A percentile compares a stretch with the other conserved stretches of the same genome.
These are phyloP conservation scores for Candida sp. DNA, from an alignment of 1,139 yeast genomes.

Conservation along the genomic window DNA sequence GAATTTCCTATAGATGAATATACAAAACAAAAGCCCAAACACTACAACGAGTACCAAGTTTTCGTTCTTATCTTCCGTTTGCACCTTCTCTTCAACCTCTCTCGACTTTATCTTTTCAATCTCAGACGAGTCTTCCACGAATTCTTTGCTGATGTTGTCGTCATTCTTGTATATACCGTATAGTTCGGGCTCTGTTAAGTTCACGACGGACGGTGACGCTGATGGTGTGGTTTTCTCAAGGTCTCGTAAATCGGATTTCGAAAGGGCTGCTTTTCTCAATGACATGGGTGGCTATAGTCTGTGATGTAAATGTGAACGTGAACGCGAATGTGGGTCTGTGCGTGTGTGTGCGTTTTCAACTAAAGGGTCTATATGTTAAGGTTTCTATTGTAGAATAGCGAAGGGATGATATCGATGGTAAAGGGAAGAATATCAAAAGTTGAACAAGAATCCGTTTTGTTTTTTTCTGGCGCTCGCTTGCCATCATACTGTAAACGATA, in stretches of 20 bases:
- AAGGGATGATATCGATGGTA: background rate
- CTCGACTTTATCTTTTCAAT: slow-evolving; percentile 8
- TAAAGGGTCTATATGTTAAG: background rate
- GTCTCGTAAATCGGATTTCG: background rate
- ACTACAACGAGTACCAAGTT: background rate
- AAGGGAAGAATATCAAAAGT: background rate
- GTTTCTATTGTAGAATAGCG: background rate
- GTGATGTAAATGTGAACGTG: too few relatives aligned
- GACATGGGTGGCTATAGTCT: background rate
- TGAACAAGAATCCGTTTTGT: background rate
- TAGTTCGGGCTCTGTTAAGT: slow-evolving; percentile 53
- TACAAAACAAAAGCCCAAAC: slow-evolving; percentile 1
- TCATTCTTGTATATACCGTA: slow-evolving; percentile 52
- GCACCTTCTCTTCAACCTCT: background rate
- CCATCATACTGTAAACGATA: too few relatives aligned
- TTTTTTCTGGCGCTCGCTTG: background rate
- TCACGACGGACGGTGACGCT: slow-evolving; percentile 25
- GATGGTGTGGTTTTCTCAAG: background rate
- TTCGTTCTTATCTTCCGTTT: background rate
- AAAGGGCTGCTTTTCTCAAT: slow-evolving; percentile 1
- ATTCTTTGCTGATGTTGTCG: slow-evolving; percentile 36
- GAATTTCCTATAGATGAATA: slow-evolving; percentile 3
- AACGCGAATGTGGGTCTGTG: background rate
- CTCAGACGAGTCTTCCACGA: slow-evolving; percentile 13
- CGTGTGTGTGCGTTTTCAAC: background rate